Conservation (phyloP, 1,139 yeast genomes). For the Sugiyamaella japonica region DNA sequence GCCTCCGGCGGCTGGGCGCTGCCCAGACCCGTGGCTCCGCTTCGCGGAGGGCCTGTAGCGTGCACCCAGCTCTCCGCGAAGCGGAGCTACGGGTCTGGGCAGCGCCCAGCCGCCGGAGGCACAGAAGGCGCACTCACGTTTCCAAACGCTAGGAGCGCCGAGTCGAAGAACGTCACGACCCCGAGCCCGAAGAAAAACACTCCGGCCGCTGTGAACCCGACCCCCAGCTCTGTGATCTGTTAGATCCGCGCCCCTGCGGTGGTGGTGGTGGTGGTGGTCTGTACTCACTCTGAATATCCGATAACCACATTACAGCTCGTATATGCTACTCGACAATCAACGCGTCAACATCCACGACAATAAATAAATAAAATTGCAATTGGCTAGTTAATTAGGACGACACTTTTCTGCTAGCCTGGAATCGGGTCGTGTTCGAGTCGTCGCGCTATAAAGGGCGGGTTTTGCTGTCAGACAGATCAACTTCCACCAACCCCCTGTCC, state of each 20-base stretch:
- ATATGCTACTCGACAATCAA: not conserved
- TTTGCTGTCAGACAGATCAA: not conserved
- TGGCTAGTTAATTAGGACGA: too few species aligned
- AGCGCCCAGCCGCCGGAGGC: conserved; percentile 3
- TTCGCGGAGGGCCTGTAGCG: not conserved
- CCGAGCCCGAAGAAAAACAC: conserved; percentile 79
- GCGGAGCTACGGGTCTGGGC: not conserved
- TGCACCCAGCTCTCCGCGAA: not conserved
- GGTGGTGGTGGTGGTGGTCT: too few species aligned
- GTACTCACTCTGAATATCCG: conserved; percentile 73
- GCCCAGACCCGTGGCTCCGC: not conserved
- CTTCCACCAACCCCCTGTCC: too few species aligned
- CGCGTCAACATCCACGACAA: not conserved
- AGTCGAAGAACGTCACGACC: conserved; percentile 79
- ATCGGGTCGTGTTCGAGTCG: too few species aligned
- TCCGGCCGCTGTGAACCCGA: conserved; percentile 86
- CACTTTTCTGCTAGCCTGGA: too few species aligned
- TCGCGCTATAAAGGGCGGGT: not conserved
- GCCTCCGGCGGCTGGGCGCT: not conserved
- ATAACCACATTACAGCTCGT: conserved; percentile 59
- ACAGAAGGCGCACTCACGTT: conserved; percentile 47
- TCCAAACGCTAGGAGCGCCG: conserved; percentile 87
- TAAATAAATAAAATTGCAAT: too few species aligned
- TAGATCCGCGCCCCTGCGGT: too few species aligned
- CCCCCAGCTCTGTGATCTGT: conserved; percentile 70